Percentiles rank a stretch among this genome's conserved stretches.
phyloP scores from a whole-genome alignment of 208 protist species.

The Crithidia brevicula region DNA sequence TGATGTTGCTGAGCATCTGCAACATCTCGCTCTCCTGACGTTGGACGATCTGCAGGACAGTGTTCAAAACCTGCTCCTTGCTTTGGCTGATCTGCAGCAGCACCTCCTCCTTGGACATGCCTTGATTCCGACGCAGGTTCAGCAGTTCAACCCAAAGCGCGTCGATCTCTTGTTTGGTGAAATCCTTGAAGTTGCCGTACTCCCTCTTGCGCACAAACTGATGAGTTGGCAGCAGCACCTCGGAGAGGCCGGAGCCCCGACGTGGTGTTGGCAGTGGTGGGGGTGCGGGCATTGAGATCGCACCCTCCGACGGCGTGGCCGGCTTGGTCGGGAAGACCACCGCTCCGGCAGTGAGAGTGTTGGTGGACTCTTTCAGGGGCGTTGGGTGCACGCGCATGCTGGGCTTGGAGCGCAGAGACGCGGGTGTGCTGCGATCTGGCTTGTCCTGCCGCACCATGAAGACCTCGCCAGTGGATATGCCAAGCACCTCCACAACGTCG shows the following conservation, averaged over 20 bases:
- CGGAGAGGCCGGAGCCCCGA: slow-evolving; percentile 23
- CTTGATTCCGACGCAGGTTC: slow-evolving; percentile 38
- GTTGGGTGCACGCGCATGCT: background rate
- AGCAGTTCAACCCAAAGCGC: slow-evolving; percentile 70
- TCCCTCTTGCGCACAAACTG: slow-evolving; percentile 64
- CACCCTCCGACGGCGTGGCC: background rate
- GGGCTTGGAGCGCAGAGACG: background rate
- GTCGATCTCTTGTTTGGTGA: slow-evolving; percentile 67
- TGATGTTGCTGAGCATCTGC: slow-evolving; percentile 29
- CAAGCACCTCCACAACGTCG: slow-evolving; percentile 14
- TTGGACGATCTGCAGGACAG: slow-evolving; percentile 29
- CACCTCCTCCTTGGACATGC: slow-evolving; percentile 65
- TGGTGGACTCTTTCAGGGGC: background rate
- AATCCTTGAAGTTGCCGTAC: slow-evolving; percentile 55
- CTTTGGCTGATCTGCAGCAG: slow-evolving; percentile 37
- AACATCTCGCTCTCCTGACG: slow-evolving; percentile 44
- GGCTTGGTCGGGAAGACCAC: background rate
- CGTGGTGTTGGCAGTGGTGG: too few relatives aligned
- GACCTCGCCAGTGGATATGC: slow-evolving; percentile 20
- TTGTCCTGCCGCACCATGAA: slow-evolving; percentile 32
- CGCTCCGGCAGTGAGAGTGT: background rate
- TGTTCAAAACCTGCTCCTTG: slow-evolving; percentile 39
- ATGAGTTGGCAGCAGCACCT: slow-evolving; percentile 52
- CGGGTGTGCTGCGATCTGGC: background rate
- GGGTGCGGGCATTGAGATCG: background rate